Conservation (phyloP, 176 grass and related monocot genomes). For the Aegilops bicornis region DNA sequence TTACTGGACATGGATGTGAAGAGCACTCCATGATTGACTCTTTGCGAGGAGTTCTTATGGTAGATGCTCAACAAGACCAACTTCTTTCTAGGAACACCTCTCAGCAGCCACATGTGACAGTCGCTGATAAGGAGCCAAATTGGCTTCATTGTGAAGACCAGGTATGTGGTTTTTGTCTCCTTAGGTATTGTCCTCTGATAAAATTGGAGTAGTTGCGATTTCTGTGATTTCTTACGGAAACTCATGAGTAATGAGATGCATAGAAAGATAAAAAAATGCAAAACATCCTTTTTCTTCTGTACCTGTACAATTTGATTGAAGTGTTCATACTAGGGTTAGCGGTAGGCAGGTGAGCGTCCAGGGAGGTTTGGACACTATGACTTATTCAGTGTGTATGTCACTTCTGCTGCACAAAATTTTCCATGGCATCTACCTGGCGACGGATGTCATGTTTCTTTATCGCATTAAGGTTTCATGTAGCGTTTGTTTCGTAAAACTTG, state of each 20-base stretch:
- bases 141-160: slow-evolving; percentile 41
- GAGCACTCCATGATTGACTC: slow-evolving; percentile 25
- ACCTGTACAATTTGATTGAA: neutral
- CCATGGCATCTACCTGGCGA: neutral
- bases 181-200: neutral
- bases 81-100: neutral
- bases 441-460: neutral
- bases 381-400: slow-evolving; percentile 7
- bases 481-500: neutral
- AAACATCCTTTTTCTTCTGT: neutral
- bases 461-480: neutral
- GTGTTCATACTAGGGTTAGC: neutral
- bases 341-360: neutral
- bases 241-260: neutral
- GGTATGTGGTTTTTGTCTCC: slow-evolving; percentile 24
- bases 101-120: slow-evolving; percentile 1
- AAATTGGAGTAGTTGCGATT: no score
- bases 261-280: slow-evolving; percentile 7
- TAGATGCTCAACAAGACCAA: slow-evolving; percentile 14
- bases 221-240: no score
- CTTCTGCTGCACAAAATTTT: neutral
- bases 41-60: slow-evolving; percentile 1
- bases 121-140: slow-evolving; percentile 15
- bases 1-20: slow-evolving; percentile 27
- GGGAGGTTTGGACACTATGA: neutral